Evolutionary conservation across 257 asterid species (phyloP).

Genomic region (Scutellaria barbata): DNA sequence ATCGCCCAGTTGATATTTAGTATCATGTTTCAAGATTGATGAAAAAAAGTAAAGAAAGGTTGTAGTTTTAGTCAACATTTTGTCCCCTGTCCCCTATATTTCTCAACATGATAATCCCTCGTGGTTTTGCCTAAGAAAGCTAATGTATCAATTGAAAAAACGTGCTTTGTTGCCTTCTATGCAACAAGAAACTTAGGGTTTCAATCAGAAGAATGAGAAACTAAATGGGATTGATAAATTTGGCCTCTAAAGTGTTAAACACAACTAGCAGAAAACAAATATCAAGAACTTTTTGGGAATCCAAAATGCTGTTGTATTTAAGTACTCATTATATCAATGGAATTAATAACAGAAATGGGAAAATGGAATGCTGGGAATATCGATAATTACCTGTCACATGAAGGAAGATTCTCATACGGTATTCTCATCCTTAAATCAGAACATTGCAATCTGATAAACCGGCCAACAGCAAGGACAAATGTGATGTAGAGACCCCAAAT

Average conservation of each 20-base stretch:
- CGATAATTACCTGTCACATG: slow-evolving; percentile 89
- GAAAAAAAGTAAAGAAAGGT: neutral
- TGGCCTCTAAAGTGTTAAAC: neutral
- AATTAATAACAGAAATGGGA: slow-evolving; percentile 1
- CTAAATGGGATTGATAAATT: neutral
- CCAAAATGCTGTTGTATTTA: neutral
- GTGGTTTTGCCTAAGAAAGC: too few relatives aligned
- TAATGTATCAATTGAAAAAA: too few relatives aligned
- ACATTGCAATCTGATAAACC: slow-evolving; percentile 94
- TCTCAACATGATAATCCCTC: neutral
- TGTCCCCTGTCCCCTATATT: neutral
- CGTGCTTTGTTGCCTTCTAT: too few relatives aligned
- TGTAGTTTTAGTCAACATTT: neutral
- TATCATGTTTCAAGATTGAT: neutral
- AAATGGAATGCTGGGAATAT: neutral
- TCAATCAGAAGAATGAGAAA: too few relatives aligned
- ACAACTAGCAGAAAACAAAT: neutral
- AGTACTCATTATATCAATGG: slow-evolving; percentile 1
- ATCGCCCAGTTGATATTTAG: too few relatives aligned
- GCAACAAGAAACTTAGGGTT: too few relatives aligned
- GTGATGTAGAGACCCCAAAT: slow-evolving; percentile 99
- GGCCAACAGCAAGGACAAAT: slow-evolving; percentile 98
- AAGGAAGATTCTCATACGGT: slow-evolving; percentile 98
- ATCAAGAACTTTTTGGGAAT: neutral
- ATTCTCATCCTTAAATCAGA: slow-evolving; percentile 97